A percentile compares a stretch with the other conserved stretches of the same genome.
Evolutionary conservation across 1,139 yeast genomes (phyloP).

Genomic region (Suhomyces maxii): DNA sequence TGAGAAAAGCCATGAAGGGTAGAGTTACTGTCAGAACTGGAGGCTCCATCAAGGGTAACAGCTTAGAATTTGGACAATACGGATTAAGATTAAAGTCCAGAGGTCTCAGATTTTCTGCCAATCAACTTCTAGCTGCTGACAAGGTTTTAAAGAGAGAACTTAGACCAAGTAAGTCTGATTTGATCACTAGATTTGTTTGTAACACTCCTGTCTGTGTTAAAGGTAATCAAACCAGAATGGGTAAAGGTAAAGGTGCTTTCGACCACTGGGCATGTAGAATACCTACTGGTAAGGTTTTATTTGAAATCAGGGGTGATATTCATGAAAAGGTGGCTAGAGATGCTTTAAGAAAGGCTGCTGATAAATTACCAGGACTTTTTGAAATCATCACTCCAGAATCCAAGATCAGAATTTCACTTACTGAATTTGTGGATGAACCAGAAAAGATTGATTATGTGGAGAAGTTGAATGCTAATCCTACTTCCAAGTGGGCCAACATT

Average conservation of each 20-base stretch:
- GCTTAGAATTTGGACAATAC: constrained; percentile 74
- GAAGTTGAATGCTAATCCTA: constrained; percentile 58
- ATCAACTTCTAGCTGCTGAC: constrained; percentile 89
- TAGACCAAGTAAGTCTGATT: constrained; percentile 67
- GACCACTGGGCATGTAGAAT: constrained; percentile 97
- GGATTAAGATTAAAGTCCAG: constrained; percentile 87
- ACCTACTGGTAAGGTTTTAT: constrained; percentile 90
- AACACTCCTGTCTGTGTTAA: constrained; percentile 90
- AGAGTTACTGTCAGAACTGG: constrained; percentile 94
- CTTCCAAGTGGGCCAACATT: constrained; percentile 57
- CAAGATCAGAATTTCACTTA: constrained; percentile 71
- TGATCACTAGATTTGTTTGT: constrained; percentile 80
- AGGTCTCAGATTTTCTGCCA: constrained; percentile 86
- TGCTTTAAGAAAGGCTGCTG: constrained; percentile 88
- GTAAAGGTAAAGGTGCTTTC: constrained; percentile 98
- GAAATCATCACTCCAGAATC: constrained; percentile 76
- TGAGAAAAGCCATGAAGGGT: constrained; percentile 89
- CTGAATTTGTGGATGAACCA: constrained; percentile 44
- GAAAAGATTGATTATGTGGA: constrained; percentile 55
- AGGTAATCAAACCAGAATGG: constrained; percentile 99
- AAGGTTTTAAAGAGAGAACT: constrained; percentile 78
- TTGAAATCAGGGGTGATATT: constrained; percentile 77
- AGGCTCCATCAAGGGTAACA: constrained; percentile 87
- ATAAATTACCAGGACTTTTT: constrained; percentile 87
- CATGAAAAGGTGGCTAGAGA: constrained; percentile 92